Base-by-base conservation (phyloP, 176 grass and related monocot species). In the Lolium rigidum region DNA sequence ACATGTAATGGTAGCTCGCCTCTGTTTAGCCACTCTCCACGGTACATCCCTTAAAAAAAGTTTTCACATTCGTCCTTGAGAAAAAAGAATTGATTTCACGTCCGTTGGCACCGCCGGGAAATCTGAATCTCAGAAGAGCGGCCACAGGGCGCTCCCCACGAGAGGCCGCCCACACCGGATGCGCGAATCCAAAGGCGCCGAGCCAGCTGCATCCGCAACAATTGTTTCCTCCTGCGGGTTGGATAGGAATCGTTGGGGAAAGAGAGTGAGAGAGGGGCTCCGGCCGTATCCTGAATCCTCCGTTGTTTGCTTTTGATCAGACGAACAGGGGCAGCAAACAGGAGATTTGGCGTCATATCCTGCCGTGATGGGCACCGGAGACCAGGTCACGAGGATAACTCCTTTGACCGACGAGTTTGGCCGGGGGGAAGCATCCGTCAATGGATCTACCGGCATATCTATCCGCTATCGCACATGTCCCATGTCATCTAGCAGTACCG, bases 341-440 rank as follows among this genome's bases (percentile, higher is more conserved):
- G 74, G 74, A 37, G 88, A 78, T 78, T 78, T 25, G 54, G 71
- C 78, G 4, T 77, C 38, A 38, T 43, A 71, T 82, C 77, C 25
- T 49, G 77, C 20, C 51, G 31, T 25, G 60, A 60, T 43, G 60
- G 69, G 67, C 82, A 10, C 1, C 37, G 61, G 60, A 77, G 83
- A 58, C 77, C 77, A 68, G 4, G 17, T 26, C 69, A n/a, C 21
- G 59, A 59, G 68, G 76, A 69, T 15, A 18, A 75, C 77, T 60
- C 49, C 25, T 67, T 85, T 81, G 82, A 85, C 77, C 58, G 37
- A 49, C 56, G 47, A 35, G 44, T 43, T 74, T 16, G 69, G 85
- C 67, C 43, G 67, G 26, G 13, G 41, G 41, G 17, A 35, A 15
- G 52, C 22, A 35, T 7, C 24, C 56, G 18, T 47, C 51, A 6